Conservation (phyloP, 106 monocot genomes). For the Cymbidium sinense region DNA sequence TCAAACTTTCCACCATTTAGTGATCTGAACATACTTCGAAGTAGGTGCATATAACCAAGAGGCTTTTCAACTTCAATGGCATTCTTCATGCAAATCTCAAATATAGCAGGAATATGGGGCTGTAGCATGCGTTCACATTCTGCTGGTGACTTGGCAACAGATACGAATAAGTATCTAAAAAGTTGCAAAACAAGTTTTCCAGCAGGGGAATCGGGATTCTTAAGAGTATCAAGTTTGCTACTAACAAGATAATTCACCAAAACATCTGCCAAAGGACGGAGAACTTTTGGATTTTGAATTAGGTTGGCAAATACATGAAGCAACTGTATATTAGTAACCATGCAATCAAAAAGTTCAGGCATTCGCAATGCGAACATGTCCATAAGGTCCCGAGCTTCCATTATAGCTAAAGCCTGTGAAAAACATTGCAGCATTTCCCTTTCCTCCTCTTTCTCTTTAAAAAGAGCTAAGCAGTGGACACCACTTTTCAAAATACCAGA, state of each 20-base stretch:
- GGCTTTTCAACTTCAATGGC: conserved; percentile 95
- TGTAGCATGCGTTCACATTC: conserved; percentile 92
- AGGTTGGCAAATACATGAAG: conserved; percentile 89
- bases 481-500: conserved; percentile 96
- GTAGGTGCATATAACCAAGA: conserved; percentile 92
- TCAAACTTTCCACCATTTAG: conserved; percentile 95
- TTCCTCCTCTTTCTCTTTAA: conserved; percentile 97
- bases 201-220: conserved; percentile 89
- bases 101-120: conserved; percentile 87
- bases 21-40: conserved; percentile 81
- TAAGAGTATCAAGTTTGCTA: conserved; percentile 82
- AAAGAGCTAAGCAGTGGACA: conserved; percentile 84
- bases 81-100: conserved; percentile 98
- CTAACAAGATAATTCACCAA: conserved; percentile 87
- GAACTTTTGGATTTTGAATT: conserved; percentile 73
- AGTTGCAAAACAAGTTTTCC: conserved; percentile 92
- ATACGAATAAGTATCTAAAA: conserved; percentile 82
- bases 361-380: conserved; percentile 94
- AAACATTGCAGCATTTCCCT: conserved; percentile 86
- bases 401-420: conserved; percentile 90
- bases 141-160: conserved; percentile 77
- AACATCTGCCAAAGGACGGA: conserved; percentile 90
- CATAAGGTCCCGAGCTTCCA: conserved; percentile 97
- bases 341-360: conserved; percentile 94
- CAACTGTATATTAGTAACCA: conserved; percentile 80